A percentile compares a stretch with the other conserved stretches of the same genome.
phyloP scores from a whole-genome alignment of 2,329 filamentous ascomycete species.

The Xylariaceae sp. region DNA sequence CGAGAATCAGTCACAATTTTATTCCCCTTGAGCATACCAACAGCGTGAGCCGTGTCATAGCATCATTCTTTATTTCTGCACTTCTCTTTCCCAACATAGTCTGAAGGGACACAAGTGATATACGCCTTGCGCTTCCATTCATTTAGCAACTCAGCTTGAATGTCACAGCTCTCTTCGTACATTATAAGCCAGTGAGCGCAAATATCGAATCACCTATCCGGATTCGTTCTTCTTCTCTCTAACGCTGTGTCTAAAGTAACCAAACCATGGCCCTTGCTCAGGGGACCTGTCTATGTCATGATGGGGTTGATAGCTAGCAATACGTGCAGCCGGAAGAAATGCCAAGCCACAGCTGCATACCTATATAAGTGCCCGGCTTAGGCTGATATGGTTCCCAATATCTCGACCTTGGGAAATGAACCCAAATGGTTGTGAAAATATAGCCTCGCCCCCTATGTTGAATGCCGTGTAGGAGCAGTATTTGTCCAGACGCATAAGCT shows the following conservation, averaged over 20 bases:
- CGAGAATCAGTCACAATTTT: too few relatives aligned
- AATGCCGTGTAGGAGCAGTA: constrained; percentile 27
- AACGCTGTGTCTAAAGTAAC: constrained; percentile 7
- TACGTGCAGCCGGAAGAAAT: constrained; percentile 15
- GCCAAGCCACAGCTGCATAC: constrained; percentile 5
- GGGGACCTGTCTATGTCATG: constrained; percentile 15
- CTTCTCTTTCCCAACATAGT: too few relatives aligned
- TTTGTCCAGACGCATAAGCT: constrained; percentile 12
- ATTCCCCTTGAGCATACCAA: too few relatives aligned
- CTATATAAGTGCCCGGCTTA: constrained; percentile 5
- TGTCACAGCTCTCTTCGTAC: too few relatives aligned
- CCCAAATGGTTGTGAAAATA: constrained; percentile 33
- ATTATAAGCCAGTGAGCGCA: constrained; percentile 5
- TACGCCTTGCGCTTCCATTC: too few relatives aligned
- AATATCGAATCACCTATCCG: constrained; percentile 17
- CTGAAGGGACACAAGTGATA: too few relatives aligned
- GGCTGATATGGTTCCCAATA: constrained; percentile 26
- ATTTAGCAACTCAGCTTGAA: too few relatives aligned
- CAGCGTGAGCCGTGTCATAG: too few relatives aligned
- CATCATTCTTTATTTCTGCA: too few relatives aligned
- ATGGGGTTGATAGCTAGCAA: constrained; percentile 21
- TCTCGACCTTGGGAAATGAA: constrained; percentile 32
- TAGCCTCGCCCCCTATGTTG: constrained; percentile 34
- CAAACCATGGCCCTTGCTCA: constrained; percentile 15
- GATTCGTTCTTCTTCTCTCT: constrained; percentile 5